Base-by-base conservation (phyloP, 352 stramenopile species). In the Pythium volutum region DNA sequence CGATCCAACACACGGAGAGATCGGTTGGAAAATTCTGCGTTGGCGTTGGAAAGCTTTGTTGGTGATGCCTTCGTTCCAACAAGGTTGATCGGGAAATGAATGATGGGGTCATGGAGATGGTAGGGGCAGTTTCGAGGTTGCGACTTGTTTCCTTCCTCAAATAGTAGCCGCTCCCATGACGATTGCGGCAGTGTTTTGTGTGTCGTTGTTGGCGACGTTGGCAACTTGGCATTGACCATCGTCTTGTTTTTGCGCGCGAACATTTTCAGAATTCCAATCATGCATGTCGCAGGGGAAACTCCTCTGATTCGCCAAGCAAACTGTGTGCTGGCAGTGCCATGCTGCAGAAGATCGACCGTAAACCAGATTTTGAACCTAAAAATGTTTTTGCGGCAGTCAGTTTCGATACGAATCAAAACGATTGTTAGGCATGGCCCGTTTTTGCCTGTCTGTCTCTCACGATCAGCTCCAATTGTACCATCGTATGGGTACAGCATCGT, bases 181-280 rank as follows among this genome's bases (percentile, higher is more conserved):
- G 23, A 20, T 34, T 14, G 45, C 9, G 3, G 22, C 18, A 6
- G 18, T 43, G 4, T 41, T 14, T 18, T 55, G 27, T 25, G 48
- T 43, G 29, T 27, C 22, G 27, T 23, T 27, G 22, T 48, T 55
- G 48, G 29, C 29, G 14, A 11, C 14, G 31, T 36, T 36, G 31
- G 14, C 31, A n/a, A n/a, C n/a, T n/a, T n/a, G 31, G 31, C 31
- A 1, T 27, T 18, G n/a, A n/a, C 16, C 25, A 11, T 29, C n/a
- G 31, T 15, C 48, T 55, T 3, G 27, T 55, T 43, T 55, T 5
- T 51, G 45, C 9, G 29, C 48, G 10, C 8, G 20, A 9, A 16
- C n/a, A 14, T 53, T 42, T 48, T 55, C 38, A 43, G 41, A 60
- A 51, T 43, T 41, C 53, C 53, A 60, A 52, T 60, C 53, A 60